phyloP scores from a whole-genome alignment of 1,139 yeast species.

The Pichiaceae sp. region DNA sequence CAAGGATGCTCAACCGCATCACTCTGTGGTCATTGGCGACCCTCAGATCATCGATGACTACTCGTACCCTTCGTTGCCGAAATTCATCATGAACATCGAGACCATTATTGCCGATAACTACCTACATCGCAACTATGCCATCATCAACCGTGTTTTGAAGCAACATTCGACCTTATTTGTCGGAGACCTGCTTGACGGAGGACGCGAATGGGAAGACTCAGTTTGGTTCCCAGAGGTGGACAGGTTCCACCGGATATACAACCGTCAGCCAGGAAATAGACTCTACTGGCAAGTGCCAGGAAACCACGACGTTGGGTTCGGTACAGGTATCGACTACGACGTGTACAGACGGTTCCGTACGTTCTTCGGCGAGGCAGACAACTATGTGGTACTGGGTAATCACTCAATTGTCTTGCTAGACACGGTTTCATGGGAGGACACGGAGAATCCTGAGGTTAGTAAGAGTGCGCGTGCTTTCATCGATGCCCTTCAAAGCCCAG shows the following conservation, averaged over 20 bases:
- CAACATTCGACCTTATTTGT: conserved; percentile 75
- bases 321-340: conserved; percentile 47
- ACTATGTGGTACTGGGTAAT: conserved; percentile 52
- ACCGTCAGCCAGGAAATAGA: conserved; percentile 34
- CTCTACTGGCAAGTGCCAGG: conserved; percentile 63
- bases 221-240: conserved; percentile 67
- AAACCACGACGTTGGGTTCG: conserved; percentile 94
- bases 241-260: conserved; percentile 62
- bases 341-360: conserved; percentile 57
- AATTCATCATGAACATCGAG: conserved; percentile 36
- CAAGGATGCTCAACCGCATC: conserved; percentile 34
- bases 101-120: conserved; percentile 59
- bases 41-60: conserved; percentile 52
- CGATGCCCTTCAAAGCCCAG: conserved; percentile 20
- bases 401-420: conserved; percentile 74
- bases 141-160: conserved; percentile 47
- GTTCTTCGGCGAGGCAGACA: conserved; percentile 65
- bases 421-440: conserved; percentile 67
- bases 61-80: conserved; percentile 55
- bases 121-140: conserved; percentile 66
- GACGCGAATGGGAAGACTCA: conserved; percentile 72
- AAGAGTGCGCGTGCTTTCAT: conserved; percentile 34
- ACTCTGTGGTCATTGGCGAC: conserved; percentile 63
- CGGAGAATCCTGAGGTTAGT: conserved; percentile 32
- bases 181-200: conserved; percentile 94